Evolutionary conservation across 257 asterid species (phyloP).

Genomic region (Agastache rugosa): DNA sequence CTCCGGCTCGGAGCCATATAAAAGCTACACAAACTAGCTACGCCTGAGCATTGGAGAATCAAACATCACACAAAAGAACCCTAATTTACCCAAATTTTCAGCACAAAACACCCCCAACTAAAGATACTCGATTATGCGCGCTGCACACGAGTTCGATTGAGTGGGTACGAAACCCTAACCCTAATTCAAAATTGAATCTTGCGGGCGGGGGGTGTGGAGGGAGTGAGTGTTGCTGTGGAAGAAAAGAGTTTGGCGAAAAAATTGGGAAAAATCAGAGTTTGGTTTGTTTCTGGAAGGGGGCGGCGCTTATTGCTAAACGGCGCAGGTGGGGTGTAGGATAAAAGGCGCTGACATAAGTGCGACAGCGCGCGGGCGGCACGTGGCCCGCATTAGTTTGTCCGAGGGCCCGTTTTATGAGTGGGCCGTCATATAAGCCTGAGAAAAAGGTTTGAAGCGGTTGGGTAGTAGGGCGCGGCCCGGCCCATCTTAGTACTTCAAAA

Average conservation of each 20-base stretch:
- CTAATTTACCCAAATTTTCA: constrained; percentile 31
- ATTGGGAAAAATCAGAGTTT: constrained; percentile 26
- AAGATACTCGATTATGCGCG: not conserved
- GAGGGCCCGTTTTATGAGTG: not conserved
- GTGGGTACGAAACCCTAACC: constrained; percentile 56
- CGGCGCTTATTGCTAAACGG: constrained; percentile 51
- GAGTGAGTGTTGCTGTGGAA: constrained; percentile 31
- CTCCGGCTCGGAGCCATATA: constrained; percentile 88
- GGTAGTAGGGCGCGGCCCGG: not conserved
- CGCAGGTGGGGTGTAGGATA: constrained; percentile 38
- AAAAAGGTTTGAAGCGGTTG: not conserved
- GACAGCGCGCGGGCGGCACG: constrained; percentile 27
- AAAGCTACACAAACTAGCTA: constrained; percentile 31
- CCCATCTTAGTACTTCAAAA: not conserved
- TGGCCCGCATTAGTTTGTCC: constrained; percentile 17
- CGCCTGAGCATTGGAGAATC: constrained; percentile 57
- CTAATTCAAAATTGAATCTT: constrained; percentile 29
- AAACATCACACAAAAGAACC: constrained; percentile 35
- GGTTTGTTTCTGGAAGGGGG: constrained; percentile 19
- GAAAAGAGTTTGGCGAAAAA: constrained; percentile 23
- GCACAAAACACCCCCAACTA: constrained; percentile 7
- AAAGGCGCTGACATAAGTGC: not conserved
- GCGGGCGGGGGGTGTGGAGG: constrained; percentile 4
- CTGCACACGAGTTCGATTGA: not conserved
- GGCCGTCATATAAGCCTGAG: not conserved